These are phyloP conservation scores for Epichloe scottii DNA, from an alignment of 2,329 filamentous ascomycete species.

Conservation along the genomic window DNA sequence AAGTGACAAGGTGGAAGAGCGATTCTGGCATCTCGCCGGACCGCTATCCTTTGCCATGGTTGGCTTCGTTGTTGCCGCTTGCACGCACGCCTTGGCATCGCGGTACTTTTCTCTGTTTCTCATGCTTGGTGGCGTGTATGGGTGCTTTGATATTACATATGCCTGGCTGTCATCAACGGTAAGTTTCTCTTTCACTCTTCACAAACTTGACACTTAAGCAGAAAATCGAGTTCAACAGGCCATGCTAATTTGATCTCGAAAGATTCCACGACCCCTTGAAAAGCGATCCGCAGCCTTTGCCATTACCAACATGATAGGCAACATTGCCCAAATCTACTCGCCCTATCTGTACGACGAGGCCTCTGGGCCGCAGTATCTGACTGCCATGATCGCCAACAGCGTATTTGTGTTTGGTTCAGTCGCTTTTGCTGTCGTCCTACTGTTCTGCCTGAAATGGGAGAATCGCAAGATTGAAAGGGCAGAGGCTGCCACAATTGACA, in stretches of 20 bases:
- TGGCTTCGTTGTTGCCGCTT: slow-evolving; percentile 55
- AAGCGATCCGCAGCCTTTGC: slow-evolving; percentile 5
- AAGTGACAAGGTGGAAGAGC: slow-evolving; percentile 57
- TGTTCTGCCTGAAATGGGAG: slow-evolving; percentile 4
- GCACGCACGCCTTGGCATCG: slow-evolving; percentile 27
- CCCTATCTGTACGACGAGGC: slow-evolving; percentile 3
- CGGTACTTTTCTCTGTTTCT: slow-evolving; percentile 5
- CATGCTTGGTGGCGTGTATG: slow-evolving; percentile 6
- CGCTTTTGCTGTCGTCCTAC: not conserved
- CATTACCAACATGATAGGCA: slow-evolving; percentile 6
- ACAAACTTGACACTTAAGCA: too few relatives aligned
- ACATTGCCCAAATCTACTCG: slow-evolving; percentile 5
- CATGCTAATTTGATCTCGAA: not conserved
- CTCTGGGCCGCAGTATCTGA: slow-evolving; percentile 3
- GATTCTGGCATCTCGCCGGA: slow-evolving; percentile 53
- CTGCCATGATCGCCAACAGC: slow-evolving; percentile 6
- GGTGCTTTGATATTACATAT: slow-evolving; percentile 3
- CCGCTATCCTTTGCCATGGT: slow-evolving; percentile 49
- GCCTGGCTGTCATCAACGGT: slow-evolving; percentile 7
- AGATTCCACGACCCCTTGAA: slow-evolving; percentile 4
- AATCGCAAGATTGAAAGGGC: slow-evolving; percentile 1
- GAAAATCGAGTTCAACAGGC: not conserved
- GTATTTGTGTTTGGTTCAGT: slow-evolving; percentile 2
- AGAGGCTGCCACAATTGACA: not conserved
- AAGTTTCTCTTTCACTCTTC: not conserved